Base-by-base conservation (phyloP, 257 asterid species). In the Nyctanthes arbortristis region DNA sequence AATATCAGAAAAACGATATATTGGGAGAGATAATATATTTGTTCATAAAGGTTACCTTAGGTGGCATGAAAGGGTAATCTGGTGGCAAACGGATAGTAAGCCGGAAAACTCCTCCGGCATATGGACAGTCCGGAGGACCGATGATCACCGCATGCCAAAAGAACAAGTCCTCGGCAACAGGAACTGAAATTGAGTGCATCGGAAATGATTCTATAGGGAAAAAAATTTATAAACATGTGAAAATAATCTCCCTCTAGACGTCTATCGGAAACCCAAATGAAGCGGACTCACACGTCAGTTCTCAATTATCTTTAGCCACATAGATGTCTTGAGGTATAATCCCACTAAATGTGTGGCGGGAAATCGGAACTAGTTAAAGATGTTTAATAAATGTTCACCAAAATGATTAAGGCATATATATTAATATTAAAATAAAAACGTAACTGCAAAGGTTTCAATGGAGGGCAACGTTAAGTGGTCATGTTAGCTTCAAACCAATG, bases 131-230 rank as follows among this genome's bases (percentile, higher is more conserved):
- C 32, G 90, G 78, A 40, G 96, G 96, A 54, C 96, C 95, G 87
- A 89, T 85, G 31, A 89, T 89, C 13, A 92, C 85, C 32, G 95
- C 95, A 79, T 87, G 92, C 96, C 96, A 89, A 71, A 87, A 95
- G 69, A 89, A 89, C 92, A 89, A 81, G 81, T 89, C 94, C 73
- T 89, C 94, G 65, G 85, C 87, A 59, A 87, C 92, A 61, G 96
- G 94, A 52, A 94, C 95, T 87, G 84, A 43, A 61, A 56, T 63
- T n/a, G n/a, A n/a, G 11, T 47, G 47, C 18, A 18, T 20, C 2
- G 20, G 10, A 7, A 10, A 47, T 5, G 7, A 47, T 47, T 27
- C 27, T 2, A 14, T 47, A 47, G 12, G 0, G 0, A 39, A 47
- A 47, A 18, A n/a, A n/a, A n/a, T n/a, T n/a, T n/a, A n/a, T n/a